phyloP scores from a whole-genome alignment of 148 eudicot species.

The Rhododendron kiyosumense region DNA sequence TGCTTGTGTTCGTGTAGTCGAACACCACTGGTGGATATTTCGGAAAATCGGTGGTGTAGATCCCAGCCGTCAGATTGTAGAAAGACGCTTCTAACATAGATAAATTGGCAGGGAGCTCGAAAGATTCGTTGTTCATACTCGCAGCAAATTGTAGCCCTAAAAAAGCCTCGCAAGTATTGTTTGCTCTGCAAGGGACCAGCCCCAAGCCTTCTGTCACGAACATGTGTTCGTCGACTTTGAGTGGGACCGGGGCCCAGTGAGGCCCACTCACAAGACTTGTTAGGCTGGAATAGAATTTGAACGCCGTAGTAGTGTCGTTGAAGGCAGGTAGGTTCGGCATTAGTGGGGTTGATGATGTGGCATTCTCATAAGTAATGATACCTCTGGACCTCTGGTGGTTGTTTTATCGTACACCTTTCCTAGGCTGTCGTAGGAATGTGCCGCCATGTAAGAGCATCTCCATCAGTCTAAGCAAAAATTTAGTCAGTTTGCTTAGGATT shows the following conservation, averaged over 20 bases:
- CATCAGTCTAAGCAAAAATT: too few relatives aligned
- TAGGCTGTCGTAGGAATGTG: constrained; percentile 23
- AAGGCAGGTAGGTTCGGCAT: constrained; percentile 55
- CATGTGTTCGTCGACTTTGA: neutral
- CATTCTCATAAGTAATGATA: constrained; percentile 3
- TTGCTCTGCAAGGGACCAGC: neutral
- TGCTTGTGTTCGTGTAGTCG: constrained; percentile 46
- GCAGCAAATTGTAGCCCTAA: constrained; percentile 40
- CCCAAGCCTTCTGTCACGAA: neutral
- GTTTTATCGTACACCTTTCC: constrained; percentile 33
- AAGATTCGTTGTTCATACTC: constrained; percentile 14
- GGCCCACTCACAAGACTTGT: constrained; percentile 38
- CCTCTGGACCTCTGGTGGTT: constrained; percentile 64
- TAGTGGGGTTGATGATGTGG: constrained; percentile 13
- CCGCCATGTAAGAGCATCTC: constrained; percentile 26
- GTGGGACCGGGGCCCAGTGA: constrained; percentile 44
- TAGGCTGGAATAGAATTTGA: constrained; percentile 40
- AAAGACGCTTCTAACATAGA: constrained; percentile 52
- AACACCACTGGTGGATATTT: constrained; percentile 41
- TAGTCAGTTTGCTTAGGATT: too few relatives aligned
- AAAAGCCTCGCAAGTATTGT: constrained; percentile 39
- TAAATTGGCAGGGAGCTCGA: constrained; percentile 6
- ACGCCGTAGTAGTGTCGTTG: constrained; percentile 54
- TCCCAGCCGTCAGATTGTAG: constrained; percentile 21
- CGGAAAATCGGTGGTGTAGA: constrained; percentile 58